phyloP scores from a whole-genome alignment of 2,329 filamentous ascomycete genomes.

The Myriosclerotinia scirpicola region DNA sequence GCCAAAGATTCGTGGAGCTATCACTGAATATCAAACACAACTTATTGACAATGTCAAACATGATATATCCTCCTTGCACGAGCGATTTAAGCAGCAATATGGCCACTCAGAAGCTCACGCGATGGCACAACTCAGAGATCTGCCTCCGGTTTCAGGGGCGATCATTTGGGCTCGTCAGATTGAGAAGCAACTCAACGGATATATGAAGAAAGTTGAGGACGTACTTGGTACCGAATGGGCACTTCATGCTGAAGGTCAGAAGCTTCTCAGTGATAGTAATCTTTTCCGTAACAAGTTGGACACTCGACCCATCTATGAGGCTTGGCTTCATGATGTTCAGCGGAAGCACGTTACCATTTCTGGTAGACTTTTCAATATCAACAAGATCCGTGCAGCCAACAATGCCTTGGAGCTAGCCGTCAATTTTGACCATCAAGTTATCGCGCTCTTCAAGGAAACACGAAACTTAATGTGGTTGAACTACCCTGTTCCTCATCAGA shows the following conservation, averaged over 20 bases:
- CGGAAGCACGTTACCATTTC: slow-evolving; percentile 87
- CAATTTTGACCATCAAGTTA: slow-evolving; percentile 97
- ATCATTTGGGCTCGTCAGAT: slow-evolving; percentile 99
- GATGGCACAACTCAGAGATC: slow-evolving; percentile 94
- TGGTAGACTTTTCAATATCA: slow-evolving; percentile 87
- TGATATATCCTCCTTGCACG: slow-evolving; percentile 88
- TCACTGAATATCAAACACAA: slow-evolving; percentile 96
- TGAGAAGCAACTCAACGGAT: slow-evolving; percentile 89
- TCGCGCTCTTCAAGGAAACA: slow-evolving; percentile 97
- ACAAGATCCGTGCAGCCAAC: slow-evolving; percentile 83
- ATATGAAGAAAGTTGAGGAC: slow-evolving; percentile 99
- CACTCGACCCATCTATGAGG: slow-evolving; percentile 89
- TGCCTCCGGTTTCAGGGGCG: slow-evolving; percentile 92
- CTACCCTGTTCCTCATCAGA: slow-evolving; percentile 88
- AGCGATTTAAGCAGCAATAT: slow-evolving; percentile 98
- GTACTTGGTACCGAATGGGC: slow-evolving; percentile 95
- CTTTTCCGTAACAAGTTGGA: slow-evolving; percentile 96
- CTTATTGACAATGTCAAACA: slow-evolving; percentile 97
- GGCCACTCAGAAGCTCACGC: slow-evolving; percentile 96
- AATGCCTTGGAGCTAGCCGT: slow-evolving; percentile 85
- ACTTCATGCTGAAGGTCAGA: slow-evolving; percentile 90
- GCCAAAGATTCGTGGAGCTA: slow-evolving; percentile 98
- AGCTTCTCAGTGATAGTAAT: slow-evolving; percentile 85
- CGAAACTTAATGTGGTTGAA: slow-evolving; percentile 94
- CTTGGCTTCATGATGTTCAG: slow-evolving; percentile 90